phyloP scores from a whole-genome alignment of 1,139 yeast species.

The Spathaspora sp. region DNA sequence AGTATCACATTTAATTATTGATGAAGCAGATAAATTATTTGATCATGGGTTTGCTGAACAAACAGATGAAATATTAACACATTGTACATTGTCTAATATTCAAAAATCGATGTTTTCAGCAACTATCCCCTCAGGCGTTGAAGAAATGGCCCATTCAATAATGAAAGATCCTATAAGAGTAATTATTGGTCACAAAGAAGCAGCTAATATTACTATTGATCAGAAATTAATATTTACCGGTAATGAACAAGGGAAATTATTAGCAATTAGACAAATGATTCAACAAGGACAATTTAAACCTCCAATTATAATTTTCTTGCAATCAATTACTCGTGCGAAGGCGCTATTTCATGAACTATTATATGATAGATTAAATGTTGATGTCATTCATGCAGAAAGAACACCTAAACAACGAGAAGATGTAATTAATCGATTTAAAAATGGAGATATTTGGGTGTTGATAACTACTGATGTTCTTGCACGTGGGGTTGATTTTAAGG shows the following conservation, averaged over 20 bases:
- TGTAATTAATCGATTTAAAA: slow-evolving; percentile 78
- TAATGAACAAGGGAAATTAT: slow-evolving; percentile 88
- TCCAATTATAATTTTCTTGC: slow-evolving; percentile 89
- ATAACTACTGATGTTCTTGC: slow-evolving; percentile 95
- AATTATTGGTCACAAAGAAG: slow-evolving; percentile 91
- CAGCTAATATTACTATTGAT: slow-evolving; percentile 81
- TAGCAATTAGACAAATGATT: slow-evolving; percentile 87
- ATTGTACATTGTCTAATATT: slow-evolving; percentile 55
- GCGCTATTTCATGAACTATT: slow-evolving; percentile 89
- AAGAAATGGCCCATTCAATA: slow-evolving; percentile 79
- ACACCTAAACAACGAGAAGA: slow-evolving; percentile 87
- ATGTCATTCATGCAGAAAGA: slow-evolving; percentile 94
- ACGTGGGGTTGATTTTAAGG: slow-evolving; percentile 96
- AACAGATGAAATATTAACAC: slow-evolving; percentile 78
- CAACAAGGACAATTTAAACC: slow-evolving; percentile 86
- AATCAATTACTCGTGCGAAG: slow-evolving; percentile 90
- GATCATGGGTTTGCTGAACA: slow-evolving; percentile 91
- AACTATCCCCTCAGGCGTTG: slow-evolving; percentile 92
- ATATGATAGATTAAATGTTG: slow-evolving; percentile 89
- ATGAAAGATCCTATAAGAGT: slow-evolving; percentile 86
- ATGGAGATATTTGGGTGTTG: slow-evolving; percentile 93
- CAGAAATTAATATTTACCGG: slow-evolving; percentile 88
- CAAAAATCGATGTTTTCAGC: slow-evolving; percentile 89
- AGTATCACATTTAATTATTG: slow-evolving; percentile 77
- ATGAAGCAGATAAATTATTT: slow-evolving; percentile 94